Evolutionary conservation across 345 rosid species (phyloP), one percentile per base, ranked within the genome.

Genomic region (Brassica cretica): DNA sequence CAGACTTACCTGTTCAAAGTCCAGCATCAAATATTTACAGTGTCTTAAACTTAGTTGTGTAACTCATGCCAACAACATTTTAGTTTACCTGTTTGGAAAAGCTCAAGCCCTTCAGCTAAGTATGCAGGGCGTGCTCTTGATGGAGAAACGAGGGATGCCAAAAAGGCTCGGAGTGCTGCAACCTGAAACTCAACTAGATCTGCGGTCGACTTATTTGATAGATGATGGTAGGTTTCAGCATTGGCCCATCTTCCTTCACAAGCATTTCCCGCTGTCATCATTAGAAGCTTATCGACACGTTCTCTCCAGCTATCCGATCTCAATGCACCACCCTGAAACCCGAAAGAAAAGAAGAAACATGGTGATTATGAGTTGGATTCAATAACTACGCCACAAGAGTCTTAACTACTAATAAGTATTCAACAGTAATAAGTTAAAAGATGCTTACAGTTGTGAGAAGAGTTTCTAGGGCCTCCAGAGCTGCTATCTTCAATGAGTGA

Each of bases 111-210:
- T 76, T 71, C 83, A 72, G 93, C 87, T 65, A 95, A 82, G 84
- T 82, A 84, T 46, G 84, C 80, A 29, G 97, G 89, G 2, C 92
- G 92, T 51, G 55, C 59, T 69, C 78, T 79, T 77, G 89, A 77
- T 44, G 89, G 94, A 60, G 98, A 89, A 76, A 93, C 88, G 6
- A 93, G 87, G 73, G 97, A 91, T 60, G 90, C 88, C 82, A 85
- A 80, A 70, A 95, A 88, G 35, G 96, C 93, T 61, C 78, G 84
- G 55, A 95, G 87, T 46, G 93, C 88, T 63, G 94, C 88, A 71
- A 90, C 85, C 85, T 88, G 96, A 73, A 90, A 85, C 85, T 86
- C 90, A 79, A 84, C 85, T 58, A 27, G 76, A 71, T 59, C 66
- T 10, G 81, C 33, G 6, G 80, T 39, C 12, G 82, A 82, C 71